A percentile compares a stretch with the other conserved stretches of the same genome.
Conservation (phyloP, 805 yeast genomes). For the Isabelozyma heimii region DNA sequence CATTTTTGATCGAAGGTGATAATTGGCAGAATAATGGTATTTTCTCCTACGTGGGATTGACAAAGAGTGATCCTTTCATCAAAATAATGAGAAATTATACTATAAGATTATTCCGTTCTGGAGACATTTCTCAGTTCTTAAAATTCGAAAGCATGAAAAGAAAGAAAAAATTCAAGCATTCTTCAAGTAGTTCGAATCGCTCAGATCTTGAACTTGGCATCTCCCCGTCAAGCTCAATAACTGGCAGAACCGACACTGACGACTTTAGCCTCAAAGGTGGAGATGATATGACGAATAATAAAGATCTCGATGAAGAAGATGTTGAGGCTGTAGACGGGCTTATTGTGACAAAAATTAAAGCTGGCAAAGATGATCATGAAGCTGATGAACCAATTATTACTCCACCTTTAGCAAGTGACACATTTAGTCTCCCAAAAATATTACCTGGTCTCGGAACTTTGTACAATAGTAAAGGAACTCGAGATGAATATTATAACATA, state of each 20-base stretch:
- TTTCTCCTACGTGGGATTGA: constrained; percentile 36
- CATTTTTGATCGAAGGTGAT: constrained; percentile 35
- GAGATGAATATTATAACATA: constrained; percentile 22
- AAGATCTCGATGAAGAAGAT: background rate
- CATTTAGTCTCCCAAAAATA: constrained; percentile 7
- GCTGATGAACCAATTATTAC: constrained; percentile 3
- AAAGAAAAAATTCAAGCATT: constrained; percentile 3
- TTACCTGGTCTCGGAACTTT: constrained; percentile 21
- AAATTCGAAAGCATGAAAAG: constrained; percentile 12
- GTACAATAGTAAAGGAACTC: constrained; percentile 13
- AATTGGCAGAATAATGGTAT: constrained; percentile 40
- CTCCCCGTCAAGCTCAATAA: background rate
- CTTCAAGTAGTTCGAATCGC: background rate
- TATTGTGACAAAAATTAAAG: constrained; percentile 24
- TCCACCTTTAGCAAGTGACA: background rate
- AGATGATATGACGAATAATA: background rate
- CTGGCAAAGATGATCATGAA: background rate
- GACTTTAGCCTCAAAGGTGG: constrained; percentile 1
- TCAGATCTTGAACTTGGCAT: background rate
- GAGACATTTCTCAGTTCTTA: constrained; percentile 31
- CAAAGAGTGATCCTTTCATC: constrained; percentile 39
- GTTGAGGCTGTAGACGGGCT: constrained; percentile 25
- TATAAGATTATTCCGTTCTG: constrained; percentile 28
- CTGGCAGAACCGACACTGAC: background rate
- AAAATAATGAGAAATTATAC: constrained; percentile 35